Conservation (phyloP, 257 asterid species). For the Lantana camara region DNA sequence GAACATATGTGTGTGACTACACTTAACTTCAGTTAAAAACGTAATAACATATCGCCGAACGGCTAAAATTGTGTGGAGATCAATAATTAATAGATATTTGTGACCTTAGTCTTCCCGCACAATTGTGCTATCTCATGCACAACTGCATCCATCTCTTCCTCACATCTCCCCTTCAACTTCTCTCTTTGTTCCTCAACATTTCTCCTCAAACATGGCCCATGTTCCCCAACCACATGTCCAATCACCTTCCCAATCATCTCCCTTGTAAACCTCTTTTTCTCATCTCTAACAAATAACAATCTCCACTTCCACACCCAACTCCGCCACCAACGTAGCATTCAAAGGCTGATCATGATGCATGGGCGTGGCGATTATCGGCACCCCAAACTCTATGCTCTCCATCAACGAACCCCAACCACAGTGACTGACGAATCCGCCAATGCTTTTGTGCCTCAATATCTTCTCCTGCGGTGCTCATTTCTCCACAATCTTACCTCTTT, state of each 20-base stretch:
- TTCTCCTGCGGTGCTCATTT: constrained; percentile 21
- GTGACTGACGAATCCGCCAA: too few species aligned
- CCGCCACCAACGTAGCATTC: constrained; percentile 35
- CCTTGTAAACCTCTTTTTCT: neutral
- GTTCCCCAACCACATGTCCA: neutral
- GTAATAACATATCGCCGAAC: too few species aligned
- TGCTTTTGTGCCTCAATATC: too few species aligned
- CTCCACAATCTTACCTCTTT: constrained; percentile 32
- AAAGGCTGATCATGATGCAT: constrained; percentile 40
- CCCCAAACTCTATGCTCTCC: constrained; percentile 37
- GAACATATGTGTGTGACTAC: too few species aligned
- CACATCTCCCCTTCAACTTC: neutral
- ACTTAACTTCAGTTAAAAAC: too few species aligned
- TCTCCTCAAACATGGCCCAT: neutral
- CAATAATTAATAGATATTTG: too few species aligned
- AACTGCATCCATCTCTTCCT: neutral
- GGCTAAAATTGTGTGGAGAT: too few species aligned
- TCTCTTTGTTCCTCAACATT: too few species aligned
- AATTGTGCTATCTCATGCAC: neutral
- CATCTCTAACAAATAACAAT: constrained; percentile 32
- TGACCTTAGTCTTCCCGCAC: neutral
- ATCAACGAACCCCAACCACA: constrained; percentile 31
- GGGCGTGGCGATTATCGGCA: constrained; percentile 37
- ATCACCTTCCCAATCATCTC: neutral
- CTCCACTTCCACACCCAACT: constrained; percentile 38